A percentile compares a stretch with the other conserved stretches of the same genome.
phyloP scores from a whole-genome alignment of 2,329 filamentous ascomycete genomes.

The Fusarium avenaceum region DNA sequence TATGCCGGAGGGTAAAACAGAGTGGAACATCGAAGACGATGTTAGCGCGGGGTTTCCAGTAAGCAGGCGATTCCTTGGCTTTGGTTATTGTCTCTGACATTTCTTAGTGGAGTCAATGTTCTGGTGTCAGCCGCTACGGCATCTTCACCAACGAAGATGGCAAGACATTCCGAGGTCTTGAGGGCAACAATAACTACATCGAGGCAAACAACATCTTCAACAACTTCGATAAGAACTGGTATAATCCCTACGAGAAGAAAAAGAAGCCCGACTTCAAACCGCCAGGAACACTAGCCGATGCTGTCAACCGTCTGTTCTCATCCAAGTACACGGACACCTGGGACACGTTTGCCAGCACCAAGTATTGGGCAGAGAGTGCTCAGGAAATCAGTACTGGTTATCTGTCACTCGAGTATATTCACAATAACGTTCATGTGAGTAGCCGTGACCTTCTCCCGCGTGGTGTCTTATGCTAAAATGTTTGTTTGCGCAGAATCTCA shows the following conservation, averaged over 20 bases:
- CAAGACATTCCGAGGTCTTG: background rate
- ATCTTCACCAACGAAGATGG: background rate
- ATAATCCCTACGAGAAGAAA: background rate
- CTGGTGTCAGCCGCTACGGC: background rate
- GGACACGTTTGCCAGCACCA: background rate
- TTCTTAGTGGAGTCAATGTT: background rate
- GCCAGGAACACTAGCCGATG: background rate
- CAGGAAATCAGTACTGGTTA: background rate
- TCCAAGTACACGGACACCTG: slow-evolving; percentile 58
- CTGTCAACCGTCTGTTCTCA: background rate
- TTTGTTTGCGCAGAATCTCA: background rate
- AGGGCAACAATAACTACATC: background rate
- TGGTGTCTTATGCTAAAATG: background rate
- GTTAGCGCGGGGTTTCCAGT: background rate
- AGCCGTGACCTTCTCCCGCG: background rate
- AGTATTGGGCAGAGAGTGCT: background rate
- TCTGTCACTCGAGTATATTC: background rate
- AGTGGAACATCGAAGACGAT: background rate
- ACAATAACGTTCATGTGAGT: background rate
- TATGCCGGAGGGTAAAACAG: background rate
- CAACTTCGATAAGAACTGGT: background rate
- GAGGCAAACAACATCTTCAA: background rate
- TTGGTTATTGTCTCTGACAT: background rate
- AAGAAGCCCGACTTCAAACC: background rate
- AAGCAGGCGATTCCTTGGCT: too few species aligned